A percentile compares a stretch with the other conserved stretches of the same genome.
Evolutionary conservation across 805 yeast genomes (phyloP).

Genomic region (Teunomyces funiuensis): DNA sequence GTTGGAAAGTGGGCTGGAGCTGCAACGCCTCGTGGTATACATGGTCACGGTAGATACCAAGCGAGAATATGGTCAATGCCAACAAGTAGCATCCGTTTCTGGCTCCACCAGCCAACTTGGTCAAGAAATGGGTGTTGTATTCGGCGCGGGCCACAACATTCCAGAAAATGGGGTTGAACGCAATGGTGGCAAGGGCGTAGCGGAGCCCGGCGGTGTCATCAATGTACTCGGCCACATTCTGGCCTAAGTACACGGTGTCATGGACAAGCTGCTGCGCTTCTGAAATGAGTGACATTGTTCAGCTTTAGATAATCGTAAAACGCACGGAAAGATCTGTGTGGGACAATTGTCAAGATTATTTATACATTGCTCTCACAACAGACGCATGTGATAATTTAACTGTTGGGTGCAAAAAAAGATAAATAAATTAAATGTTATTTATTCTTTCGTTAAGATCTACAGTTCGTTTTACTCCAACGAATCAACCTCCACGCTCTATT

Average conservation of each 20-base stretch:
- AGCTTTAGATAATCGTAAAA: not conserved
- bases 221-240: constrained; percentile 21
- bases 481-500: not conserved
- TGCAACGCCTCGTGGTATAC: constrained; percentile 69
- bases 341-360: not conserved
- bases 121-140: constrained; percentile 71
- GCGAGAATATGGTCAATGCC: constrained; percentile 78
- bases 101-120: constrained; percentile 69
- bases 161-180: constrained; percentile 96
- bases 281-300: constrained; percentile 3
- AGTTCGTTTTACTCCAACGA: not conserved
- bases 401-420: constrained; percentile 3
- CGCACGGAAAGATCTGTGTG: not conserved
- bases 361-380: constrained; percentile 1
- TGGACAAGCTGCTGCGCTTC: constrained; percentile 10
- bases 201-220: constrained; percentile 20
- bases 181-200: constrained; percentile 61
- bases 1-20: constrained; percentile 65
- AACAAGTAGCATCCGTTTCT: constrained; percentile 80
- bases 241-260: constrained; percentile 20
- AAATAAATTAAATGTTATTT: not conserved
- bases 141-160: constrained; percentile 87
- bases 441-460: not conserved
- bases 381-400: constrained; percentile 8
- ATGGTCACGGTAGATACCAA: constrained; percentile 82